Base-by-base conservation (phyloP, 1,139 yeast genomes). In the Pneumocystis jirovecii region DNA sequence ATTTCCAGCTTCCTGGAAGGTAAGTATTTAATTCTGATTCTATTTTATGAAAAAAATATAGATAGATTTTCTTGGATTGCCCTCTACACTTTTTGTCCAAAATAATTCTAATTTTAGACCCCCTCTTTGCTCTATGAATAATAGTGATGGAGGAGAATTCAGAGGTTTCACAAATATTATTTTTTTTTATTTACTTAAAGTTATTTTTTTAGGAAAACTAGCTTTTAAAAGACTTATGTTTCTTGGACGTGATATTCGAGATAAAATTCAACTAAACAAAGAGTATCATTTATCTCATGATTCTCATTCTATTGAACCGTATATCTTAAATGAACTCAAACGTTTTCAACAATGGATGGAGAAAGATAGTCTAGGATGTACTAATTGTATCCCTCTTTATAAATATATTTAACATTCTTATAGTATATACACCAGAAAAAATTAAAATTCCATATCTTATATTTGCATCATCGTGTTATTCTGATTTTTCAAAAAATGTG, bases 1-100 rank as follows among this genome's bases (percentile, higher is more conserved):
- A 21, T 63, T 65, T 34, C 66, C 66, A n/a, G 57, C 63, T 19
- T 63, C 65, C 4, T 65, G 66, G 66, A 50, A 25, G 34, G 57
- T 15, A 50, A 12, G 21, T 3, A 50, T 21, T 12, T 5, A 3
- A 15, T 25, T 50, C 25, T 1, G 10, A 12, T 25, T 6, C 7
- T 4, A 21, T 25, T 12, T 25, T 50, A 7, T 50, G 3, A 7
- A 50, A 25, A 17, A 40, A 25, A 50, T 25, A 50, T 61, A 63
- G n/a, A 60, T 56, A 50, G 66, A 62, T 56, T 65, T 65, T 45
- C 63, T 45, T 17, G 63, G 63, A 29, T 63, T 65, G 15, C 64
- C 63, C 17, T 42, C 56, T 17, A 29, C 29, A 2, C 63, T 65
- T 35, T 65, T 65, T 35, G 61, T 63, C 31, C 34, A 59, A n/a